These are phyloP conservation scores for Pichia terricola DNA, from an alignment of 1,139 yeast species.

Conservation along the genomic window DNA sequence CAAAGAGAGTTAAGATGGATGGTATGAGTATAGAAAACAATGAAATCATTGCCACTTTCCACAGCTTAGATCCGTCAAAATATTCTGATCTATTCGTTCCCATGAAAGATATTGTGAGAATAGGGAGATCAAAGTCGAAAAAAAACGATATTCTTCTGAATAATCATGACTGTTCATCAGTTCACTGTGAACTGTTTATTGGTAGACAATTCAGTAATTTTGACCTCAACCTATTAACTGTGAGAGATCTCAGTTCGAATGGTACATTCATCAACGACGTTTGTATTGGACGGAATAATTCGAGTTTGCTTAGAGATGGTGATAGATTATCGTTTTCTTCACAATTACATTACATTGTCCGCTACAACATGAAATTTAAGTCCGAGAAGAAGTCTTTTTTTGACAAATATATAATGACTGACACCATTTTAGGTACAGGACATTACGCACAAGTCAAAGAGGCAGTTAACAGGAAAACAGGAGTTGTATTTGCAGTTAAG, in stretches of 20 bases:
- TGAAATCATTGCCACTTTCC: background rate
- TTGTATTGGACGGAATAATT: conserved; percentile 39
- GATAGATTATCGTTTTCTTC: conserved; percentile 58
- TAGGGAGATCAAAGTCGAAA: conserved; percentile 52
- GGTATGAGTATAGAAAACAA: no score
- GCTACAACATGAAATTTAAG: conserved; percentile 30
- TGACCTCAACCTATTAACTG: conserved; percentile 29
- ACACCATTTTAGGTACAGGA: conserved; percentile 60
- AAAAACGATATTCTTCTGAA: conserved; percentile 44
- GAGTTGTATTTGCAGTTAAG: conserved; percentile 60
- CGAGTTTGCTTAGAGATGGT: conserved; percentile 47
- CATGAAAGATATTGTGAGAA: conserved; percentile 1
- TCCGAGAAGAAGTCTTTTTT: conserved; percentile 33
- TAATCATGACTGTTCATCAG: conserved; percentile 58
- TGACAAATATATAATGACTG: conserved; percentile 47
- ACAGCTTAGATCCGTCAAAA: conserved; percentile 2
- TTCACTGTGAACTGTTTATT: conserved; percentile 42
- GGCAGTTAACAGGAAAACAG: conserved; percentile 48
- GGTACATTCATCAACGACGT: conserved; percentile 61
- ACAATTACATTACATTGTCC: conserved; percentile 46
- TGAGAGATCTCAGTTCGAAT: conserved; percentile 55
- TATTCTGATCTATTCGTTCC: conserved; percentile 6
- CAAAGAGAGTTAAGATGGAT: no score
- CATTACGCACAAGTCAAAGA: conserved; percentile 74
- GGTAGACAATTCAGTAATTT: conserved; percentile 26